Evolutionary conservation across 2,329 filamentous ascomycete species (phyloP), one percentile per base, ranked within the genome.

Genomic region (Trichophyton rubrum): DNA sequence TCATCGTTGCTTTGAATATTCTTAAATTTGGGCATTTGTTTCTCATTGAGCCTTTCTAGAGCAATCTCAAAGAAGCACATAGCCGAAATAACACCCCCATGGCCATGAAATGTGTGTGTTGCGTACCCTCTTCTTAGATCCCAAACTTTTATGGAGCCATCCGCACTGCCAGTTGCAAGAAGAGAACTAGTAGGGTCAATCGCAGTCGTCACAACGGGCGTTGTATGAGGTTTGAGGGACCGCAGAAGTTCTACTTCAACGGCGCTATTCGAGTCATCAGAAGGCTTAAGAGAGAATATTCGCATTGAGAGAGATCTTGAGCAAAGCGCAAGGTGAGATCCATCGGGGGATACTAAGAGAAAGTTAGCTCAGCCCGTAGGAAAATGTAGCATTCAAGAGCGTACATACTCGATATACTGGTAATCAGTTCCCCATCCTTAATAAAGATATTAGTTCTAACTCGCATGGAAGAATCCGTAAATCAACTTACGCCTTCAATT

Each of bases 291-390:
- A 17, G 86, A 77, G 75, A 89, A 97, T 66, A 97, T 90, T 70
- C 89, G 87, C 90, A 97, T 95, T 5, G 90, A 91, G 60, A 96
- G 80, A n/a, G 92, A 97, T 66, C 92, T 86, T 17, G 93, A 99
- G 77, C 91, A 97, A 66, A 95, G 78, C 65, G 96, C 85, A 60
- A 97, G 82, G 73, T 96, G 90, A 27, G 89, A 90, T 7, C 85
- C 90, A 63, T 88, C 89, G 0, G 91, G 90, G 0, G 92, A 95
- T 66, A 99, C 87, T 90, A 64, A 13, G 64, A 59, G 30, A 58
- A 49, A 56, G 45, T 65, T 8, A 66, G 65, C 56, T 49, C 57
- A 41, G 53, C 24, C 30, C 40, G 20, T 3, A 49, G 45, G 45
- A 53, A 57, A 59, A 38, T 35, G 38, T 17, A 56, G 17, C 17